Evolutionary conservation across 2,329 filamentous ascomycete genomes (phyloP), one percentile per base, ranked within the genome.

Genomic region (Ophiocordyceps polyrhachis-furcata): DNA sequence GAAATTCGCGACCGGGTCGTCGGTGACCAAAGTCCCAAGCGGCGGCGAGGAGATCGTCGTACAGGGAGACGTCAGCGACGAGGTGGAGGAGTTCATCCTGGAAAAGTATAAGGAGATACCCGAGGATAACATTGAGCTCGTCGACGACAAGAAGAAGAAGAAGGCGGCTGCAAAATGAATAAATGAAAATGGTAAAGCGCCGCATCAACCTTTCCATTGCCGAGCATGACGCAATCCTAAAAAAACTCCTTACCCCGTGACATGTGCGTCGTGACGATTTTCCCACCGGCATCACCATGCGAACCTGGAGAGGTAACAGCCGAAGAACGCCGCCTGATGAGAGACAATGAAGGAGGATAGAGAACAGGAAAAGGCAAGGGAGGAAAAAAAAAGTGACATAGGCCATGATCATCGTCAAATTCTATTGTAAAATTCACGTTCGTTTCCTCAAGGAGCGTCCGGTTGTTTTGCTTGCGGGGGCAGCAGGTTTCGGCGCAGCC

Each of bases 1-100:
- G 75, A 96, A 95, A 66, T 96, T 98, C 58, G 91, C 91, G 28
- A 96, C 91, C 11, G 91, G 91, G 1, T 82, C 80, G 15, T 88
- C 81, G 41, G 91, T 98, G 41, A 96, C 89, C 9, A 94, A 95
- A 67, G 75, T 83, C 1, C 74, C 86, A 0, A 79, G 78, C 45
- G 86, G 85, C 20, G 83, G 83, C 17, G 91, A 98, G 64, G 91
- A 96, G 66, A 96, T 98, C 59, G 93, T 93, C 5, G 86, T 98
- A 19, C 91, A 98, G 66, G 91, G 91, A 31, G 91, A 98, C 65
- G 79, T 98, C 49, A 93, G 87, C 61, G 84, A 91, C 55, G 91
- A 98, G 65, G 80, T 98, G 51, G 76, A 84, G 57, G 91, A 96
- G 59, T 95, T 89, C 67, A 65, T 98, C 57, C 60, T 83, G 50